Base-by-base conservation (phyloP, 345 rosid species). In the Combretum micranthum region DNA sequence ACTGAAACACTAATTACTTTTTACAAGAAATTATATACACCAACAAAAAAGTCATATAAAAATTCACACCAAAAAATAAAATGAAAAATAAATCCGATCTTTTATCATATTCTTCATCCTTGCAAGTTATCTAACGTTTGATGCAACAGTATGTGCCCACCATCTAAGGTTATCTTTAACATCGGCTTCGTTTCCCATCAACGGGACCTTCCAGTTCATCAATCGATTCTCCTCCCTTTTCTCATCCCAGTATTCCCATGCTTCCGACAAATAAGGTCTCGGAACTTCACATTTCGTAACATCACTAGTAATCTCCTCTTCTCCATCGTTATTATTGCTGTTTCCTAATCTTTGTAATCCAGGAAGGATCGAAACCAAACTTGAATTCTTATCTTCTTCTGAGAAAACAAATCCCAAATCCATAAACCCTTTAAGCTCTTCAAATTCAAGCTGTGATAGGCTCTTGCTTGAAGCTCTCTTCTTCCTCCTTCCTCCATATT, bases 361-460 rank as follows among this genome's bases (percentile, higher is more conserved):
- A 0, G 95, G 98, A 66, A 88, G 65, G 56, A 91, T 84, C 60
- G 81, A 77, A 11, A 77, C 83, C 80, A 91, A 70, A 64, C 75
- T 78, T 47, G 92, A 78, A 45, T 86, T 75, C 39, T 69, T 79
- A 66, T 83, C 96, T 65, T 85, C 82, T 67, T 84, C 86, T 0
- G 89, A 77, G 70, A 91, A 91, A 26, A 87, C 88, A 67, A 91
- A 87, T 15, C 98, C 98, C 42, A 91, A 71, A 82, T 91, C 98
- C 80, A 78, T 80, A 72, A 91, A 82, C 75, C 96, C 98, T 72
- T 81, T 76, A 8, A 85, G 65, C 78, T 91, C 98, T 47, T 84
- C 80, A 61, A 83, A 82, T 70, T 88, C 98, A 63, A 84, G 72
- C 17, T 78, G 86, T 16, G 83, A 78, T 69, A 79, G 60, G 68